Evolutionary conservation across 345 rosid species (phyloP).

Genomic region (Rhodamnia argentea): DNA sequence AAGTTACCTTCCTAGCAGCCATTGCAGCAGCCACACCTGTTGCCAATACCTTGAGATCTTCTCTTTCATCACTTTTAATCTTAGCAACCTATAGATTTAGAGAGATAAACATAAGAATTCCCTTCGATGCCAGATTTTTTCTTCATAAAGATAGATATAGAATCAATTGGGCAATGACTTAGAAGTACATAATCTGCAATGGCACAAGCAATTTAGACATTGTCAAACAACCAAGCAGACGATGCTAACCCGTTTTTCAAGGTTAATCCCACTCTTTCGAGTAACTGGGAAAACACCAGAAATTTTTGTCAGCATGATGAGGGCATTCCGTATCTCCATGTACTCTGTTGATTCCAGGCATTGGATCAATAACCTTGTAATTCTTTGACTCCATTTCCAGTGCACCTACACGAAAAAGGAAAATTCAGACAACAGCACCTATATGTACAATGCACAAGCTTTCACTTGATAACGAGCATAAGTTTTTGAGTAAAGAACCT

Average conservation of each 20-base stretch:
- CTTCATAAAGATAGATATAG: slow-evolving; percentile 3
- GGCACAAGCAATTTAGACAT: not conserved
- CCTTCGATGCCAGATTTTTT: not conserved
- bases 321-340: slow-evolving; percentile 98
- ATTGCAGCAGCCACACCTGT: slow-evolving; percentile 98
- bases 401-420: slow-evolving; percentile 43
- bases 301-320: slow-evolving; percentile 88
- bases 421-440: not conserved
- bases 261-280: slow-evolving; percentile 92
- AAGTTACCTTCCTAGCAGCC: slow-evolving; percentile 87
- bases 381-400: slow-evolving; percentile 99
- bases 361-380: slow-evolving; percentile 80
- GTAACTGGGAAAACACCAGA: slow-evolving; percentile 96
- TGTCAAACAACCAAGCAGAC: not conserved
- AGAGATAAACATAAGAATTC: not conserved
- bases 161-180: not conserved
- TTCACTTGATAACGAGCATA: not conserved
- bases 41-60: slow-evolving; percentile 98
- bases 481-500: not conserved
- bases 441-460: not conserved
- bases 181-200: not conserved
- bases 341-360: slow-evolving; percentile 96
- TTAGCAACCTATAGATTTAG: slow-evolving; percentile 58
- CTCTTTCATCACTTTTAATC: slow-evolving; percentile 91
- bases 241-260: slow-evolving; percentile 81